These are phyloP conservation scores for Boletus reticuloceps DNA, from an alignment of 768 basidiomycete species.

Conservation along the genomic window DNA sequence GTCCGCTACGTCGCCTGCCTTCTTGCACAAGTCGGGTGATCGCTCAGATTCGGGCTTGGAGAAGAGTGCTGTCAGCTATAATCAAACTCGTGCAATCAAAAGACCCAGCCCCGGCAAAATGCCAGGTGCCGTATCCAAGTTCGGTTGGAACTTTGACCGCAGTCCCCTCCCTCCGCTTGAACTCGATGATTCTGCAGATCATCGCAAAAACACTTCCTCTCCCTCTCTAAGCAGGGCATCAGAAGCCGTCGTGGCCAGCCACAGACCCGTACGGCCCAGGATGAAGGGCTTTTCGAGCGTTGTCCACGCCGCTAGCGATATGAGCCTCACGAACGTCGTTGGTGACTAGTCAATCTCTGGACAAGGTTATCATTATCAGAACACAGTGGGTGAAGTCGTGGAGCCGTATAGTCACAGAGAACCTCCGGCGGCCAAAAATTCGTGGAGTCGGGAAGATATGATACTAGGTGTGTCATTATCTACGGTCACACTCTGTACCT, in stretches of 20 bases:
- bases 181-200: conserved; percentile 26
- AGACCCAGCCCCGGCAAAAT: conserved; percentile 12
- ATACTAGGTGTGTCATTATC: conserved; percentile 16
- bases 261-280: conserved; percentile 45
- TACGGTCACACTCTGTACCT: not conserved
- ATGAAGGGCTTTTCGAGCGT: conserved; percentile 28
- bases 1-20: not conserved
- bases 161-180: conserved; percentile 41
- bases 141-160: conserved; percentile 42
- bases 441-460: conserved; percentile 16
- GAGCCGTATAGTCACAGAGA: conserved; percentile 26
- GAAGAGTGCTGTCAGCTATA: not conserved
- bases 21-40: conserved; percentile 1
- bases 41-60: conserved; percentile 1
- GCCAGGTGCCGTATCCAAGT: conserved; percentile 26
- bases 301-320: conserved; percentile 16
- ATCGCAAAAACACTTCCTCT: conserved; percentile 17
- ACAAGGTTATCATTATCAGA: conserved; percentile 27
- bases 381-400: conserved; percentile 26
- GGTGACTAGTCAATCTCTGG: conserved; percentile 22
- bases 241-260: conserved; percentile 34
- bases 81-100: not conserved
- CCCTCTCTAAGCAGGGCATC: too few species aligned
- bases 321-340: conserved; percentile 23
- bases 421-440: conserved; percentile 12